phyloP scores from a whole-genome alignment of 1,284 basidiomycete species.

The Ustilago bromivora region DNA sequence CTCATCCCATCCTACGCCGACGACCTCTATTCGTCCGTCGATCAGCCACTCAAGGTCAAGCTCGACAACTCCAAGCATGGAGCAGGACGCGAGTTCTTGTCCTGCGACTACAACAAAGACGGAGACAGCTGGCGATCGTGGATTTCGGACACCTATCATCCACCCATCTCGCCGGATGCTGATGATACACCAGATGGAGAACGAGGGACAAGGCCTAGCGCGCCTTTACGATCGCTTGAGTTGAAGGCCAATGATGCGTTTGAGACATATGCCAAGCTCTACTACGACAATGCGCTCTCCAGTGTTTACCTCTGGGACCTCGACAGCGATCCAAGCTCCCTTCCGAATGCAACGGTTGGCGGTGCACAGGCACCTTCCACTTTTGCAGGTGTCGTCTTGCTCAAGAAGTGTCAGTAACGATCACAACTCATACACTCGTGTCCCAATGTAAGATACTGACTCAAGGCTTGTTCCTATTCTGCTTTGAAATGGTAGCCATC shows the following conservation, averaged over 20 bases:
- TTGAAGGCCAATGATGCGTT: constrained; percentile 94
- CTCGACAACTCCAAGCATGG: constrained; percentile 78
- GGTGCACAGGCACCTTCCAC: constrained; percentile 72
- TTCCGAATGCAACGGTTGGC: constrained; percentile 28
- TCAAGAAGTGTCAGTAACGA: constrained; percentile 86
- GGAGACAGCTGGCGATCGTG: constrained; percentile 95
- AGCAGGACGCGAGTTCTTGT: constrained; percentile 85
- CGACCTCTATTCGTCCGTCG: constrained; percentile 92
- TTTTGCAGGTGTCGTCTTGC: constrained; percentile 94
- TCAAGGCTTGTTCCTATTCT: neutral
- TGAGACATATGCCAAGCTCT: constrained; percentile 97
- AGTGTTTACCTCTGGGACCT: constrained; percentile 98
- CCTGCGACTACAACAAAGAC: constrained; percentile 97
- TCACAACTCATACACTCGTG: neutral
- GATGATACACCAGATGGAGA: constrained; percentile 44
- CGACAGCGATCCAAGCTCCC: constrained; percentile 75
- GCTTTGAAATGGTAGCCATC: constrained; percentile 22
- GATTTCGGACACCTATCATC: constrained; percentile 94
- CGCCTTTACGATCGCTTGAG: constrained; percentile 89
- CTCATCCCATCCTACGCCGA: constrained; percentile 87
- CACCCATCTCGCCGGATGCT: constrained; percentile 73
- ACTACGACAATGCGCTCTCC: constrained; percentile 96
- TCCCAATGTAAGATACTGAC: neutral
- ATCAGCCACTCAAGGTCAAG: constrained; percentile 88
- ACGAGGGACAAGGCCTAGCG: constrained; percentile 79